A percentile compares a stretch with the other conserved stretches of the same genome.
These are phyloP conservation scores for Talaromyces sp. DNA, from an alignment of 2,329 filamentous ascomycete species.

Conservation along the genomic window DNA sequence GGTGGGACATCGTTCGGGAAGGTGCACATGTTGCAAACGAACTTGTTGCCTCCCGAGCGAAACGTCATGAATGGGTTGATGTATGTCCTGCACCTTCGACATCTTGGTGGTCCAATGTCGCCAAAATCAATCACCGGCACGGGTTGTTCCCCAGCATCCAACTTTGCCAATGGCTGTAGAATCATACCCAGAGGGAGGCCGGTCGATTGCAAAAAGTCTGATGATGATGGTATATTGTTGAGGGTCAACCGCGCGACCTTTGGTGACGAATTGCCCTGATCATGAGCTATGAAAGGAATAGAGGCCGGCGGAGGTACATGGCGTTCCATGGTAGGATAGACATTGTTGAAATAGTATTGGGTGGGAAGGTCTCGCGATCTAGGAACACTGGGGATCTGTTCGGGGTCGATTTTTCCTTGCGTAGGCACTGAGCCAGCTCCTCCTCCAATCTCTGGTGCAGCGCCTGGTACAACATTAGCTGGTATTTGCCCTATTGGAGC, in stretches of 20 bases:
- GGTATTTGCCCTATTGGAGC: conserved; percentile 20
- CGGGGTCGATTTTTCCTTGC: conserved; percentile 76
- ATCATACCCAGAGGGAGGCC: conserved; percentile 82
- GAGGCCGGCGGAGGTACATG: conserved; percentile 86
- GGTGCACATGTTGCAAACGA: conserved; percentile 96
- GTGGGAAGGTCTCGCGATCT: conserved; percentile 77
- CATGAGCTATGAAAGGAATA: conserved; percentile 85
- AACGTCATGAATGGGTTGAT: conserved; percentile 99
- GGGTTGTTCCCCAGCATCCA: conserved; percentile 78
- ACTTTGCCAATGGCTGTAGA: conserved; percentile 78
- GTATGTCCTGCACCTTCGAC: conserved; percentile 87
- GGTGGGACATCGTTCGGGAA: conserved; percentile 91
- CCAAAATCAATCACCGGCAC: conserved; percentile 96
- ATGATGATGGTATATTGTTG: conserved; percentile 83
- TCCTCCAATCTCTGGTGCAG: conserved; percentile 30
- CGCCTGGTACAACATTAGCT: conserved; percentile 21
- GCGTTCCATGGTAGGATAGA: conserved; percentile 94
- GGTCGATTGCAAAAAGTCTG: conserved; percentile 75
- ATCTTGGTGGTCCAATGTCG: conserved; percentile 82
- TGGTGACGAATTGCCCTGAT: conserved; percentile 94
- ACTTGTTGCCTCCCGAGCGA: conserved; percentile 87
- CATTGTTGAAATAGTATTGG: conserved; percentile 77
- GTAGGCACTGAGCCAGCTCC: conserved; percentile 58
- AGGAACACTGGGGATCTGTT: conserved; percentile 90
- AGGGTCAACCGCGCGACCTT: conserved; percentile 88